These are phyloP conservation scores for Coniophora puteana DNA, from an alignment of 1,284 basidiomycete genomes.

Conservation along the genomic window DNA sequence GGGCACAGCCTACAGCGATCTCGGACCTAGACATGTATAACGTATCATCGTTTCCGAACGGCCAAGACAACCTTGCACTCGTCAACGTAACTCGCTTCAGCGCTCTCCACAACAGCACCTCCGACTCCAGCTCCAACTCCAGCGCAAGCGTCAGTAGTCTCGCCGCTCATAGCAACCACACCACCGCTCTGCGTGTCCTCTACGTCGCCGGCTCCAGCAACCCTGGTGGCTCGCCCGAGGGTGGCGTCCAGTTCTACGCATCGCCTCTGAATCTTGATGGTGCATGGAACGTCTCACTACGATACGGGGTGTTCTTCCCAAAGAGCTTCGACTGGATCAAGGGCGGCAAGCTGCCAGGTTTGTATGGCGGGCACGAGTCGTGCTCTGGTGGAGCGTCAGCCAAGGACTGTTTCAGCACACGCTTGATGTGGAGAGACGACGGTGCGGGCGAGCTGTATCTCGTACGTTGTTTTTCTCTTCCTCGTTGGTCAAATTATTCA, in stretches of 20 bases:
- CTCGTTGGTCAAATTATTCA: neutral
- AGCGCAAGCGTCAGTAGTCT: slow-evolving; percentile 4
- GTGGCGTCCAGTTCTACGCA: slow-evolving; percentile 72
- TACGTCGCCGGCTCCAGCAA: slow-evolving; percentile 66
- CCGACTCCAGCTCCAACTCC: slow-evolving; percentile 14
- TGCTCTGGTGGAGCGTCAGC: slow-evolving; percentile 70
- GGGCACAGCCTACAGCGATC: slow-evolving; percentile 51
- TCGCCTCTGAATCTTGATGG: slow-evolving; percentile 44
- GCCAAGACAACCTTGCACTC: slow-evolving; percentile 54
- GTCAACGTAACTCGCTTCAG: slow-evolving; percentile 43
- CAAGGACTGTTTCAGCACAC: slow-evolving; percentile 63
- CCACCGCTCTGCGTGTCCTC: slow-evolving; percentile 49
- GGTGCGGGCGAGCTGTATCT: slow-evolving; percentile 72
- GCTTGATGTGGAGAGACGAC: slow-evolving; percentile 68
- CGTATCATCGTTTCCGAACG: slow-evolving; percentile 52
- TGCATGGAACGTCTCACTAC: slow-evolving; percentile 51
- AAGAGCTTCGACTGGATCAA: slow-evolving; percentile 61
- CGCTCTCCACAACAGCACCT: too few species aligned
- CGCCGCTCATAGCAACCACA: slow-evolving; percentile 22
- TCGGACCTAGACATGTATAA: slow-evolving; percentile 59
- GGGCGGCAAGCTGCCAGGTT: slow-evolving; percentile 69
- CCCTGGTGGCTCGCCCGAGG: slow-evolving; percentile 51
- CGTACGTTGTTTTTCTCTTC: slow-evolving; percentile 35
- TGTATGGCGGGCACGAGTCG: slow-evolving; percentile 63
- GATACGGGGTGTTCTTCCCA: slow-evolving; percentile 67